A percentile compares a stretch with the other conserved stretches of the same genome.
phyloP scores from a whole-genome alignment of 345 rosid genomes.

The Euphorbia peplus region DNA sequence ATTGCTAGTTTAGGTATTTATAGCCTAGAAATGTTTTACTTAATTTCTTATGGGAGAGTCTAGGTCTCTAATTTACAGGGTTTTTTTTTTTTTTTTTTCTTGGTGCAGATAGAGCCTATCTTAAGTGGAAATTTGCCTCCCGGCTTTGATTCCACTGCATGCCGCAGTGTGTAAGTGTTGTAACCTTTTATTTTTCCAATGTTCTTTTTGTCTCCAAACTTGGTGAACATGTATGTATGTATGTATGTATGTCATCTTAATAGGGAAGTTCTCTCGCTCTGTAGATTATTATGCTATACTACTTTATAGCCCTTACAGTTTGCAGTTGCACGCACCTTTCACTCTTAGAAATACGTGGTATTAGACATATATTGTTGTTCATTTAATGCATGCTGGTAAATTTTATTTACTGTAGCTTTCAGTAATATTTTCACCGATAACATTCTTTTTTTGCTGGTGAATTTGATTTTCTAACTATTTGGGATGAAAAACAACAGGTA shows the following conservation, averaged over 20 bases:
- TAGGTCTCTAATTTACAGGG: slow-evolving; percentile 10
- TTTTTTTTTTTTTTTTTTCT: background rate
- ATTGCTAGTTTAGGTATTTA: background rate
- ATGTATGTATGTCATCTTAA: background rate
- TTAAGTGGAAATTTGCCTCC: slow-evolving; percentile 39
- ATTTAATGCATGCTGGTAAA: background rate
- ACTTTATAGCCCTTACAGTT: background rate
- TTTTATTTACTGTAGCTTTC: background rate
- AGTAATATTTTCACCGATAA: background rate
- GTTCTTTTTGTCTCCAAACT: slow-evolving; percentile 1
- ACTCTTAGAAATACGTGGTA: background rate
- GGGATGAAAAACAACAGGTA: slow-evolving; percentile 21
- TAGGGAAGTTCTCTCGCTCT: background rate
- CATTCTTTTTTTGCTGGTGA: background rate
- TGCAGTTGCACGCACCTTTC: background rate
- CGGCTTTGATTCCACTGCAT: slow-evolving; percentile 29
- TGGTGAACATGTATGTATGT: background rate
- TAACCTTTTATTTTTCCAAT: background rate
- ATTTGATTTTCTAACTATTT: background rate
- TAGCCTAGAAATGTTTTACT: background rate
- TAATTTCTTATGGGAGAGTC: background rate
- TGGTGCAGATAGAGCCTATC: slow-evolving; percentile 37
- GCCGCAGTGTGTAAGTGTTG: slow-evolving; percentile 38
- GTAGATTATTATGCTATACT: background rate
- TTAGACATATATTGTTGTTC: background rate